These are phyloP conservation scores for Chalciporus chontae DNA, from an alignment of 768 basidiomycete genomes.

Conservation along the genomic window DNA sequence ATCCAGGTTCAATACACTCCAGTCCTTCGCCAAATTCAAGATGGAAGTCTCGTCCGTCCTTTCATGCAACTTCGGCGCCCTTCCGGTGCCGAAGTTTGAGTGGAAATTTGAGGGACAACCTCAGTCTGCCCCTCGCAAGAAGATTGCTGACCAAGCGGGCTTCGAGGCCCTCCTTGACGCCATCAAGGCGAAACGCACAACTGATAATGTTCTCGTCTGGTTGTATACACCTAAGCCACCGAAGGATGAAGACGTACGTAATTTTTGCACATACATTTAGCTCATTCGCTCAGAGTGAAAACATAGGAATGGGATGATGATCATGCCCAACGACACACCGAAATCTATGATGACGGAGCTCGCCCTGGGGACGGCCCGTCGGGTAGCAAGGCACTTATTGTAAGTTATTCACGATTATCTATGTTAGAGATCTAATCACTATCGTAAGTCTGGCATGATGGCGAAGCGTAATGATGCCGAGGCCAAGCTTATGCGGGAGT, in stretches of 20 bases:
- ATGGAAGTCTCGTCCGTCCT: not conserved
- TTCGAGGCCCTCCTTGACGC: conserved; percentile 5
- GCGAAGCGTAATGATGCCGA: too few species aligned
- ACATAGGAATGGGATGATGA: too few species aligned
- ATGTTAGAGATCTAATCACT: too few species aligned
- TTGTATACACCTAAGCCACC: not conserved
- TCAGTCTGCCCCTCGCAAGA: conserved; percentile 1
- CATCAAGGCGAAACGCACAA: conserved; percentile 9
- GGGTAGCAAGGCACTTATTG: too few species aligned
- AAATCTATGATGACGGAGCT: too few species aligned
- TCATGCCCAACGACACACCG: too few species aligned
- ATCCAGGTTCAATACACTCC: not conserved
- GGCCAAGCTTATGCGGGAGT: too few species aligned
- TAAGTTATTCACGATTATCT: too few species aligned
- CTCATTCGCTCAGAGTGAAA: too few species aligned
- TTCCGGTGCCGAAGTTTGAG: not conserved
- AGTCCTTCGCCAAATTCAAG: not conserved
- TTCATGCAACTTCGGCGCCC: not conserved
- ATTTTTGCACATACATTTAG: not conserved
- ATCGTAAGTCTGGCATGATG: too few species aligned
- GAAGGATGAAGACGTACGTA: conserved; percentile 2
- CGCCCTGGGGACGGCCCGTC: too few species aligned
- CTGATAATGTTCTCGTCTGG: conserved; percentile 2
- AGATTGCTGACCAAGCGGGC: not conserved
- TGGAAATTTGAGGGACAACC: conserved; percentile 4